Conservation (phyloP, 495 filamentous ascomycete species). For the Bacidia rubella region DNA sequence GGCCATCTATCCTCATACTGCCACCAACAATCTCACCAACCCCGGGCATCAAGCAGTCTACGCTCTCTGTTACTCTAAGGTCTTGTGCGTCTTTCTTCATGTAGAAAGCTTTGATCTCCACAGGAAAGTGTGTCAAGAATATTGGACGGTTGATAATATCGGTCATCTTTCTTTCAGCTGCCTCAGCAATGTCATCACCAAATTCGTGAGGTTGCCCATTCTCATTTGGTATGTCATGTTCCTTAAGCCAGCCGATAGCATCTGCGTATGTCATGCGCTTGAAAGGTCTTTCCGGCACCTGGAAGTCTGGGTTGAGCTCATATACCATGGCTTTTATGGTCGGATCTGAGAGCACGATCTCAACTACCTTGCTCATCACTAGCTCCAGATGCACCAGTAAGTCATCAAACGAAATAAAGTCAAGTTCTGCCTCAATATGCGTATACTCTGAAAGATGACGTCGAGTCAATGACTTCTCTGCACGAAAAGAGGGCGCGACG, state of each 20-base stretch:
- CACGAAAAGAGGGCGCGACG: slow-evolving; percentile 96
- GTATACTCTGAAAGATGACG: slow-evolving; percentile 95
- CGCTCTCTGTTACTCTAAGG: slow-evolving; percentile 83
- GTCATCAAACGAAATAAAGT: slow-evolving; percentile 89
- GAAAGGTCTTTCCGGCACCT: slow-evolving; percentile 75
- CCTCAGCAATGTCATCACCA: slow-evolving; percentile 97
- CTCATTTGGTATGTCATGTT: slow-evolving; percentile 84
- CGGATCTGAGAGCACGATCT: slow-evolving; percentile 58
- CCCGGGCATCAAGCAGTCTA: slow-evolving; percentile 91
- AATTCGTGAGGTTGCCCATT: slow-evolving; percentile 80
- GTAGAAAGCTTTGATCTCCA: slow-evolving; percentile 98
- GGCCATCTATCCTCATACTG: slow-evolving; percentile 88
- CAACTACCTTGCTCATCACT: slow-evolving; percentile 77
- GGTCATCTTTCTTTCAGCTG: slow-evolving; percentile 92
- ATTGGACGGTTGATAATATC: slow-evolving; percentile 91
- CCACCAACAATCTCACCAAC: slow-evolving; percentile 97
- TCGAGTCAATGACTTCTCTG: slow-evolving; percentile 87
- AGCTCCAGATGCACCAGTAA: slow-evolving; percentile 83
- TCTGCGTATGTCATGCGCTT: slow-evolving; percentile 89
- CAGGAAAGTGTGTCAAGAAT: slow-evolving; percentile 93
- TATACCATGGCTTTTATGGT: slow-evolving; percentile 54
- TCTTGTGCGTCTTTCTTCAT: slow-evolving; percentile 88
- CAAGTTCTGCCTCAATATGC: slow-evolving; percentile 91
- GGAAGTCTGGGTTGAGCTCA: slow-evolving; percentile 77
- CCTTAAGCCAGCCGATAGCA: slow-evolving; percentile 83